phyloP scores from a whole-genome alignment of 148 eudicot species.

The Rhododendron mucronatum region DNA sequence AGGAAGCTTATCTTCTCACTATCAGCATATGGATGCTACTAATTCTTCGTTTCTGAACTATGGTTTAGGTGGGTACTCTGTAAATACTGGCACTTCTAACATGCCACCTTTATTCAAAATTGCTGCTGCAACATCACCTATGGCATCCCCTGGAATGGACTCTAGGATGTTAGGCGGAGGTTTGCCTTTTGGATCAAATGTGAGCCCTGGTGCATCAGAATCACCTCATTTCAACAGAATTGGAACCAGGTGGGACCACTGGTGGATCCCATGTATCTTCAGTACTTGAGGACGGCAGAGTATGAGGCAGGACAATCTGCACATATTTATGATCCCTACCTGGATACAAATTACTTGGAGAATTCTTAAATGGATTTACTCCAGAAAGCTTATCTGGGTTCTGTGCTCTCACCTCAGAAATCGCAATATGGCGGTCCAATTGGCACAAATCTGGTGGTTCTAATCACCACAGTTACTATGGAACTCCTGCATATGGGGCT shows the following conservation, averaged over 20 bases:
- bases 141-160: conserved; percentile 57
- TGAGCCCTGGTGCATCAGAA: conserved; percentile 43
- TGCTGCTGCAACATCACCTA: conserved; percentile 61
- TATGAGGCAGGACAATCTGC: conserved; percentile 54
- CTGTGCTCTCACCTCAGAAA: conserved; percentile 62
- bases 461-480: conserved; percentile 56
- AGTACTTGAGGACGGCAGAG: conserved; percentile 56
- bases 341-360: conserved; percentile 10
- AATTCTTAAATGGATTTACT: conserved; percentile 62
- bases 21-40: conserved; percentile 51
- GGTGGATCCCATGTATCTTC: conserved; percentile 59
- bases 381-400: conserved; percentile 29
- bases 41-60: conserved; percentile 52
- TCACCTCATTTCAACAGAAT: conserved; percentile 40
- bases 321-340: conserved; percentile 48
- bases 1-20: conserved; percentile 43
- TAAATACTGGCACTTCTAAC: conserved; percentile 60
- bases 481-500: conserved; percentile 49
- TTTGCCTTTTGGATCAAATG: conserved; percentile 42
- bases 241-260: conserved; percentile 43
- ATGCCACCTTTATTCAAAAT: conserved; percentile 70
- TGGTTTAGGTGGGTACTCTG: conserved; percentile 57
- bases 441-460: conserved; percentile 42
- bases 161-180: conserved; percentile 43
- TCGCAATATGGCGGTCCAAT: conserved; percentile 51